Conservation (phyloP, 805 yeast genomes). For the Nakazawaea laoshanensis region DNA sequence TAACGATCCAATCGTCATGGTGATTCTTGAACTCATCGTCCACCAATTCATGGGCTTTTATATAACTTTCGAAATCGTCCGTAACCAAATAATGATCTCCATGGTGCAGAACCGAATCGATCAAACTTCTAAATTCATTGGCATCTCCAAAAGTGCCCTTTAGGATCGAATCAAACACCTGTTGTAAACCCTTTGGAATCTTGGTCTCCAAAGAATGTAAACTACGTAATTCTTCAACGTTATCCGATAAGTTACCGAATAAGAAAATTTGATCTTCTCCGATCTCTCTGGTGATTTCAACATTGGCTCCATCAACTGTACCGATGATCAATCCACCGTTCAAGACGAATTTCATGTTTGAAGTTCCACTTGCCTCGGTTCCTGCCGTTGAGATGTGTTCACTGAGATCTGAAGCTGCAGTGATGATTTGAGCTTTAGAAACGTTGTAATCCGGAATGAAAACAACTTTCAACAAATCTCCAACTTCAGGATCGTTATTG, state of each 20-base stretch:
- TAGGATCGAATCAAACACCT: constrained; percentile 62
- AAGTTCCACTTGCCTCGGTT: constrained; percentile 94
- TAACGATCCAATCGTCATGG: constrained; percentile 68
- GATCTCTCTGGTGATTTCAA: constrained; percentile 87
- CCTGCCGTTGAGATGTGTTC: constrained; percentile 97
- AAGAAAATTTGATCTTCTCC: constrained; percentile 90
- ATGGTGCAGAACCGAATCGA: constrained; percentile 61
- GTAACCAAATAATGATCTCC: constrained; percentile 84
- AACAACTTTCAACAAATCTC: constrained; percentile 72
- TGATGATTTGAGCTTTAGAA: constrained; percentile 84
- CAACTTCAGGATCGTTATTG: constrained; percentile 69
- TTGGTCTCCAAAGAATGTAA: constrained; percentile 54
- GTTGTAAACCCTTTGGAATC: constrained; percentile 49
- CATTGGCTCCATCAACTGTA: constrained; percentile 96
- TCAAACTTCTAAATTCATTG: constrained; percentile 55
- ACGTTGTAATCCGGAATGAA: constrained; percentile 91
- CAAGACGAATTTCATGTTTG: constrained; percentile 90
- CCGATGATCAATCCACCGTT: constrained; percentile 93
- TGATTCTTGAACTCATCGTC: constrained; percentile 60
- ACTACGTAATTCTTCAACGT: constrained; percentile 79
- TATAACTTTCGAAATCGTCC: constrained; percentile 83
- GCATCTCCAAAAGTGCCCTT: constrained; percentile 63
- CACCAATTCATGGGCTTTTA: constrained; percentile 71
- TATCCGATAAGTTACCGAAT: constrained; percentile 86
- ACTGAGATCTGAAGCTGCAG: constrained; percentile 84